A percentile compares a stretch with the other conserved stretches of the same genome.
These are phyloP conservation scores for Trypanosoma platydactyli DNA, from an alignment of 208 protist species.

Conservation along the genomic window DNA sequence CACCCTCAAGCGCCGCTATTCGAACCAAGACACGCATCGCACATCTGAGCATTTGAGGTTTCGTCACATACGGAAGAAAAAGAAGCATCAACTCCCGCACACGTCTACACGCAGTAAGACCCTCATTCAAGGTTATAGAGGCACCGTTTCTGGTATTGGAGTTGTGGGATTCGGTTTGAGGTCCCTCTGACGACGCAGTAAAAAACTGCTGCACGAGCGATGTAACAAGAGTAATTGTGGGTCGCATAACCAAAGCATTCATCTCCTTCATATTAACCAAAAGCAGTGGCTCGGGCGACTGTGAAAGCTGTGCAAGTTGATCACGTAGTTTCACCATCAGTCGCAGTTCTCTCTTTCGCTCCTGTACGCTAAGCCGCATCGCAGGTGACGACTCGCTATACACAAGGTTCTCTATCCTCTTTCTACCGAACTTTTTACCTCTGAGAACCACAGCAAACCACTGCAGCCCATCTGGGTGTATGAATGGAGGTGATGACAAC, in stretches of 20 bases:
- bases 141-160: background rate
- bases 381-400: conserved; percentile 28
- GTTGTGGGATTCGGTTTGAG: conserved; percentile 7
- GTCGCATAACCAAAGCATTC: conserved; percentile 42
- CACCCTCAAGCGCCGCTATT: conserved; percentile 17
- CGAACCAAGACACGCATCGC: conserved; percentile 44
- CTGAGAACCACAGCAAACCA: conserved; percentile 30
- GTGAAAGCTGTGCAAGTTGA: conserved; percentile 16
- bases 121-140: background rate
- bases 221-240: conserved; percentile 46
- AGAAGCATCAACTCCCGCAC: conserved; percentile 50
- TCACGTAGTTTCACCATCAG: conserved; percentile 24
- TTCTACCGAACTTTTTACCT: background rate
- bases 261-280: conserved; percentile 25
- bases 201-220: conserved; percentile 53
- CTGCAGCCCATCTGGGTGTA: conserved; percentile 28
- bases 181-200: conserved; percentile 9
- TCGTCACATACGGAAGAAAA: conserved; percentile 46
- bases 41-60: conserved; percentile 56
- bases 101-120: conserved; percentile 3
- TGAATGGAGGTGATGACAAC: background rate
- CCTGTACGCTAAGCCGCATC: conserved; percentile 23
- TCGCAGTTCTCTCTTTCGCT: conserved; percentile 35
- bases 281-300: conserved; percentile 21
- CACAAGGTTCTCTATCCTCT: conserved; percentile 7